Base-by-base conservation (phyloP, 805 yeast species). In the Nakazawaea holstii region DNA sequence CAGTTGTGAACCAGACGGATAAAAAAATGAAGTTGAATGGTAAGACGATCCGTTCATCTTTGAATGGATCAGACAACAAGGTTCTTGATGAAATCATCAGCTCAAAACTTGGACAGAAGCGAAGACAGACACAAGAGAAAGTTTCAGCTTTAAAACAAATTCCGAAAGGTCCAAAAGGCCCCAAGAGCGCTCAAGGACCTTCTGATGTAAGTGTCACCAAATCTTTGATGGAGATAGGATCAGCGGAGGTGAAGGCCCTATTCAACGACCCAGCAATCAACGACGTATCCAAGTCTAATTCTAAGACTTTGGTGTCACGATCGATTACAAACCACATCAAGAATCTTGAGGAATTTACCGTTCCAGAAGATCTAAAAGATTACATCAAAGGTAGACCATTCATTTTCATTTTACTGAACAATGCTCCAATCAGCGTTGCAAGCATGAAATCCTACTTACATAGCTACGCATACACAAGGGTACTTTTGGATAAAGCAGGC, bases 381-480 rank as follows among this genome's bases (percentile, higher is more conserved):
- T 71, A 72, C 42, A 73, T 84, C 26, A 75, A 75, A 48, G 76
- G 74, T 29, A 67, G 86, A 29, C 83, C 91, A 0, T 81, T 70
- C 48, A 63, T 86, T 27, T 70, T 75, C 51, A 75, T 86, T 39
- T 68, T 72, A 14, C 77, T 76, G 53, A 71, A 69, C 49, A 74
- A 70, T 49, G 72, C 77, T 13, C 70, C 80, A 45, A 70, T 81
- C 1, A 66, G 72, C 13, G 67, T 80, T 2, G 72, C 70, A 45
- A 88, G 84, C 57, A 67, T 89, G 46, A 81, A 85, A 55, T 70
- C 75, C 27, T 69, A 72, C 29, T 66, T 88, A 30, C 73, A 73
- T 36, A 75, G 72, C 41, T 84, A 84, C 57, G 77, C 76, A 46
- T 84, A 89, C 82, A 76, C 80, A 0, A 69, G 86, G 46, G 78